These are phyloP conservation scores for Nakataea oryzae DNA, from an alignment of 2,329 filamentous ascomycete species.

Conservation along the genomic window DNA sequence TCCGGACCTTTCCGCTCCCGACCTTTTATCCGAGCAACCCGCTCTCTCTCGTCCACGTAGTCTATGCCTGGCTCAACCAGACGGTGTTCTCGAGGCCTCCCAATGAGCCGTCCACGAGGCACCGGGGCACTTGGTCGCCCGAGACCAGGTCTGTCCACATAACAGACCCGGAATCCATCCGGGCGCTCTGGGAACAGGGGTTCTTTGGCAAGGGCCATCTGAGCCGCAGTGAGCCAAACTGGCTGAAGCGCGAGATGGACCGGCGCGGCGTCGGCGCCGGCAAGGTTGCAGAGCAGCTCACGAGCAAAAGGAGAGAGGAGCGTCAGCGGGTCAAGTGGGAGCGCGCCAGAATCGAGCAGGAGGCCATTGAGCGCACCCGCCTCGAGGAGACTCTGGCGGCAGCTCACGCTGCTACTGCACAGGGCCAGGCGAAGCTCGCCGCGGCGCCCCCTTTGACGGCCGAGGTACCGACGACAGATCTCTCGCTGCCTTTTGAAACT, in stretches of 20 bases:
- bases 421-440: not conserved
- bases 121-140: constrained; percentile 70
- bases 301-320: constrained; percentile 65
- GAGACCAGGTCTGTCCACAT: constrained; percentile 78
- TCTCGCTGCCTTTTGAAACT: too few relatives aligned
- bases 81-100: constrained; percentile 57
- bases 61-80: constrained; percentile 67
- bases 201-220: constrained; percentile 94
- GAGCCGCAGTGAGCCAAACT: constrained; percentile 89
- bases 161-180: constrained; percentile 62
- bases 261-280: constrained; percentile 52
- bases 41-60: constrained; percentile 72
- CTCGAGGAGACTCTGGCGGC: constrained; percentile 1
- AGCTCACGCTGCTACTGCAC: not conserved
- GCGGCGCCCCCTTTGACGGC: not conserved
- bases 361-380: constrained; percentile 61
- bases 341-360: constrained; percentile 75
- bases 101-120: constrained; percentile 52
- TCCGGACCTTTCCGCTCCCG: constrained; percentile 76
- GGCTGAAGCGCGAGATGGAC: constrained; percentile 75
- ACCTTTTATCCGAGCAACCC: constrained; percentile 88
- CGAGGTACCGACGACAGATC: not conserved
- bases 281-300: constrained; percentile 74
- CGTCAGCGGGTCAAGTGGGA: constrained; percentile 82
- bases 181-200: constrained; percentile 87